Evolutionary conservation across 345 rosid genomes (phyloP).

Genomic region (Noccaea caerulescens): DNA sequence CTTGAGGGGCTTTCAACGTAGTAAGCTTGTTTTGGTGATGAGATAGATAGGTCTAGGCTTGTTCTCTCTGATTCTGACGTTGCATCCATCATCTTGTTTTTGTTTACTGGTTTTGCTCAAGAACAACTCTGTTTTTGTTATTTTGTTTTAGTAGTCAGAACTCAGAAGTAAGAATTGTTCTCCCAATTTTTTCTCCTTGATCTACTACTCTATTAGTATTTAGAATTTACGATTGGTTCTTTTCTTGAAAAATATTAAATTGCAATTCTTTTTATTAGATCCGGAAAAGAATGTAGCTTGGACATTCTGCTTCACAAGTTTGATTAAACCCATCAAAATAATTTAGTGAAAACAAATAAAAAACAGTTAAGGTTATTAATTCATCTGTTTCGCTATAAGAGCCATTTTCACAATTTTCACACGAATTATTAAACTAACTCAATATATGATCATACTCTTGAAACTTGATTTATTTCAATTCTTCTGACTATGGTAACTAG

Average conservation of each 20-base stretch:
- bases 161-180: conserved; percentile 25
- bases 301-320: conserved; percentile 3
- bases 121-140: conserved; percentile 9
- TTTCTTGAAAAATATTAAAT: background rate
- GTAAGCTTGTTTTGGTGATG: conserved; percentile 76
- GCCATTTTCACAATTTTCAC: too few relatives aligned
- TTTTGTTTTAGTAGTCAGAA: background rate
- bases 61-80: conserved; percentile 82
- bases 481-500: too few relatives aligned
- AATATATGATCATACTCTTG: too few relatives aligned
- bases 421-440: too few relatives aligned
- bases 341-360: too few relatives aligned
- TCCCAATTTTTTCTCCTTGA: conserved; percentile 18
- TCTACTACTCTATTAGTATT: conserved; percentile 7
- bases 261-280: conserved; percentile 5
- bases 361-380: too few relatives aligned
- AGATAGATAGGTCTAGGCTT: conserved; percentile 69
- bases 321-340: background rate
- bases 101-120: background rate
- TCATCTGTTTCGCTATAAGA: too few relatives aligned
- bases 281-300: conserved; percentile 10
- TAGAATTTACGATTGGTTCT: conserved; percentile 18
- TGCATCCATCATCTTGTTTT: conserved; percentile 50
- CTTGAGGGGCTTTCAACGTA: conserved; percentile 85
- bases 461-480: too few relatives aligned